phyloP scores from a whole-genome alignment of 1,139 yeast genomes.

The Kodamaea derodonti region DNA sequence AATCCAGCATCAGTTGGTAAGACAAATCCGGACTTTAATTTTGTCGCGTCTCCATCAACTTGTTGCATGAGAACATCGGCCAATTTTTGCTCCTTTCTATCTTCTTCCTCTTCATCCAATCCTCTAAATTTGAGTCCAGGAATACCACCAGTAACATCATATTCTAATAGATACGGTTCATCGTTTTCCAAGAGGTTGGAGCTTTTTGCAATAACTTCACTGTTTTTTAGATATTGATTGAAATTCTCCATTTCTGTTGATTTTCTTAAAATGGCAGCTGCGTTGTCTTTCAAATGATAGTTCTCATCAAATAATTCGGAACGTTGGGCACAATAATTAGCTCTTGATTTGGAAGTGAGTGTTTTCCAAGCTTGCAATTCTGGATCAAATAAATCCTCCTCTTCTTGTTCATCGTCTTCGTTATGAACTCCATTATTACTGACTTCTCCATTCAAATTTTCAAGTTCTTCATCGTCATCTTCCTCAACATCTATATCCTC shows the following conservation, averaged over 20 bases:
- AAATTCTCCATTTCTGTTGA: constrained; percentile 58
- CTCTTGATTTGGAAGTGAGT: constrained; percentile 73
- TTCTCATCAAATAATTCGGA: constrained; percentile 60
- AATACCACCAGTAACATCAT: constrained; percentile 76
- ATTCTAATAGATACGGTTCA: constrained; percentile 74
- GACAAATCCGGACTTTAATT: constrained; percentile 27
- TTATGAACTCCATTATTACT: constrained; percentile 3
- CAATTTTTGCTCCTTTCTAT: constrained; percentile 47
- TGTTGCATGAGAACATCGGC: constrained; percentile 36
- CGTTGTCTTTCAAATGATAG: constrained; percentile 55
- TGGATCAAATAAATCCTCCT: constrained; percentile 26
- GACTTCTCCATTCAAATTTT: constrained; percentile 14
- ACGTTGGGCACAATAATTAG: constrained; percentile 69
- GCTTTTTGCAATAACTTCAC: constrained; percentile 37
- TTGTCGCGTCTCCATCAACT: constrained; percentile 25
- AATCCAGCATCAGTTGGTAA: constrained; percentile 51
- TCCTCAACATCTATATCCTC: constrained; percentile 16
- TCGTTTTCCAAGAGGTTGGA: constrained; percentile 53
- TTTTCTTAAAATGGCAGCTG: constrained; percentile 64
- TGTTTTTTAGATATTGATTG: constrained; percentile 43
- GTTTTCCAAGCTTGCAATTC: constrained; percentile 74
- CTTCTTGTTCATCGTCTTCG: constrained; percentile 32
- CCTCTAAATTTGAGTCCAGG: constrained; percentile 65
- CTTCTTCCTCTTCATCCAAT: constrained; percentile 43
- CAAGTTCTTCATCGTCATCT: constrained; percentile 20